Evolutionary conservation across 106 monocot species (phyloP).

Genomic region (Dendrobium officinale): DNA sequence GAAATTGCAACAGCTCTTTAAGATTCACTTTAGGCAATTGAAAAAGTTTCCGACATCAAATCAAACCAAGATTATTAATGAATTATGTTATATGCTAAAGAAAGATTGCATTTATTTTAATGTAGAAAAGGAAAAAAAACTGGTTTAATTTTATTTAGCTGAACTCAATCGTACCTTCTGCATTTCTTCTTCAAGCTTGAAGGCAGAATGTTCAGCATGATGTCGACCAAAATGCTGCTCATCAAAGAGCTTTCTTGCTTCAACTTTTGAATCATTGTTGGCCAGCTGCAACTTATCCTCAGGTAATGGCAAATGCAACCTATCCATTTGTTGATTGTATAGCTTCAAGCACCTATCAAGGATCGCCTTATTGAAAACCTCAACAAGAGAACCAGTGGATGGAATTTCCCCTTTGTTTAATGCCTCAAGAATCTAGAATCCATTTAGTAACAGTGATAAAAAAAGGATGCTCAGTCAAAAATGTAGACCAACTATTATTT

Average conservation of each 20-base stretch:
- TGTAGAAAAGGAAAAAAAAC: background rate
- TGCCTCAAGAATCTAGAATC: conserved; percentile 86
- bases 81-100: background rate
- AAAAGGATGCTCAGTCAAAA: background rate
- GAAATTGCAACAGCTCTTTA: background rate
- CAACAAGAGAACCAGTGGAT: conserved; percentile 93
- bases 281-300: conserved; percentile 39
- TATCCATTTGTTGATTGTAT: conserved; percentile 59
- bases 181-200: conserved; percentile 75
- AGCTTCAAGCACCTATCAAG: conserved; percentile 79
- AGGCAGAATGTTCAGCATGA: conserved; percentile 63
- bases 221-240: conserved; percentile 87
- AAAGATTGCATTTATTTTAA: background rate
- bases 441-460: background rate
- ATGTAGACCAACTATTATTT: background rate
- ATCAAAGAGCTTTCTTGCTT: conserved; percentile 61
- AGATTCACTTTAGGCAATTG: background rate
- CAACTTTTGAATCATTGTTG: conserved; percentile 43
- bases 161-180: conserved; percentile 47
- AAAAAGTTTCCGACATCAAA: background rate
- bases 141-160: background rate
- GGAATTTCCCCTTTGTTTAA: conserved; percentile 99
- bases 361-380: conserved; percentile 89
- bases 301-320: conserved; percentile 46
- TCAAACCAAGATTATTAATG: background rate